Conservation (phyloP, 2,329 filamentous ascomycete species). For the Trichoderma atroviride region DNA sequence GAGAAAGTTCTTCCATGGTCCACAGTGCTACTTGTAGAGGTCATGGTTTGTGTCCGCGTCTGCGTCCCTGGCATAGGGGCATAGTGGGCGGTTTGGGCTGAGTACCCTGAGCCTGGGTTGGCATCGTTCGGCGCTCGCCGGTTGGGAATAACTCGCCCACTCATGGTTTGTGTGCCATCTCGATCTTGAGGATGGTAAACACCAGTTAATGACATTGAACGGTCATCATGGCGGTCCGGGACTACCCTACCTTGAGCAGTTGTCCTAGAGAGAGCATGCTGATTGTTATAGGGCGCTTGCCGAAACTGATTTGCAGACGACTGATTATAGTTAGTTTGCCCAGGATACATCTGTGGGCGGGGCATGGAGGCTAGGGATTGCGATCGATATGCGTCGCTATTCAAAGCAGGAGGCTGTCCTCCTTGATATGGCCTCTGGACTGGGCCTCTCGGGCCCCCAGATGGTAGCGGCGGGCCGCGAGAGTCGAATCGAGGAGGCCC, state of each 20-base stretch:
- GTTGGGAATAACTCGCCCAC: slow-evolving; percentile 85
- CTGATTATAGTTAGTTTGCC: slow-evolving; percentile 63
- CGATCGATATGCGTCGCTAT: slow-evolving; percentile 85
- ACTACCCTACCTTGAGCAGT: slow-evolving; percentile 91
- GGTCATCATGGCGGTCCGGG: slow-evolving; percentile 87
- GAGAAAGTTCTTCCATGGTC: slow-evolving; percentile 75
- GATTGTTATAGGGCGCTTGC: slow-evolving; percentile 70
- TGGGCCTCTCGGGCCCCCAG: slow-evolving; percentile 45
- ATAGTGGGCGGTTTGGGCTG: slow-evolving; percentile 42
- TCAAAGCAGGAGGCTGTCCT: slow-evolving; percentile 69
- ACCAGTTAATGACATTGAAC: slow-evolving; percentile 94
- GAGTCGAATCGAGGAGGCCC: slow-evolving; percentile 70
- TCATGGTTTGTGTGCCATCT: slow-evolving; percentile 88
- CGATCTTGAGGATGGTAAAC: slow-evolving; percentile 69
- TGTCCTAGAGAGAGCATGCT: slow-evolving; percentile 69
- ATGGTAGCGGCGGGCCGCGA: slow-evolving; percentile 53
- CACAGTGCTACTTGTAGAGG: slow-evolving; percentile 53
- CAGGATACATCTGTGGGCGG: slow-evolving; percentile 72
- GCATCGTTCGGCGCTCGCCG: slow-evolving; percentile 53
- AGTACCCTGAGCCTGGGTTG: slow-evolving; percentile 43
- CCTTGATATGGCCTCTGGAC: slow-evolving; percentile 65
- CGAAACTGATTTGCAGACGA: slow-evolving; percentile 75
- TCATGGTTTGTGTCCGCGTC: slow-evolving; percentile 64
- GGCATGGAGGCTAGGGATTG: slow-evolving; percentile 82
- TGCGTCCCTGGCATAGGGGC: slow-evolving; percentile 54